Base-by-base conservation (phyloP, 2,329 filamentous ascomycete genomes). In the Albifimbria verrucaria region DNA sequence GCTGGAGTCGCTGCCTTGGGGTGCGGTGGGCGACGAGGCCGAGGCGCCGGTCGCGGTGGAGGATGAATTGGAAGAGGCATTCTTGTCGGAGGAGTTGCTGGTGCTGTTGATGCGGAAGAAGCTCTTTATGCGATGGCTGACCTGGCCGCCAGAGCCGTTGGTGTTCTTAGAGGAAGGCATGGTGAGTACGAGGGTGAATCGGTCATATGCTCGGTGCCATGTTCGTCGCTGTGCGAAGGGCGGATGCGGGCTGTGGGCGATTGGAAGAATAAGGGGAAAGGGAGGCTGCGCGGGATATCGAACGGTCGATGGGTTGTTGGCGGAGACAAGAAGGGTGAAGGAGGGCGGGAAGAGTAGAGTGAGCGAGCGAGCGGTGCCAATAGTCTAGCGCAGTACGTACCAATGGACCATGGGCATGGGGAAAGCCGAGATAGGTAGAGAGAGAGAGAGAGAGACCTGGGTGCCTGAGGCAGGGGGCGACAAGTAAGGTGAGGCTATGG, bases 71-170 rank as follows among this genome's bases (percentile, higher is more conserved):
- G n/a, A n/a, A n/a, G n/a, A n/a, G n/a, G n/a, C n/a, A n/a, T n/a
- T n/a, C 48, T 58, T 57, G 51, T 55, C 57, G 50, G 51, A 45
- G 51, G 55, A 52, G n/a, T n/a, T n/a, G n/a, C 47, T 51, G 47
- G 49, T 24, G 41, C 21, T 54, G 67, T 80, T 87, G 68, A 88
- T 87, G 63, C 84, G 83, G 72, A 88, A 88, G 76, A 88, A 87
- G 70, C 83, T 87, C 75, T 84, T 86, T 62, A 88, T 69, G 66
- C 84, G 85, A 69, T 87, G 83, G 59, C 83, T 85, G 65, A 88
- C 85, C 67, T 85, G 84, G 66, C 78, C 78, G 62, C 77, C 75
- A 64, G 76, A 64, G 61, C 76, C 73, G 68, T 75, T 75, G 64
- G 75, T 63, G 61, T 71, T 75, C 71, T 85, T 85, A 65, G 76